Conservation (phyloP, 2,329 filamentous ascomycete genomes). For the Coniochaeta hoffmannii region DNA sequence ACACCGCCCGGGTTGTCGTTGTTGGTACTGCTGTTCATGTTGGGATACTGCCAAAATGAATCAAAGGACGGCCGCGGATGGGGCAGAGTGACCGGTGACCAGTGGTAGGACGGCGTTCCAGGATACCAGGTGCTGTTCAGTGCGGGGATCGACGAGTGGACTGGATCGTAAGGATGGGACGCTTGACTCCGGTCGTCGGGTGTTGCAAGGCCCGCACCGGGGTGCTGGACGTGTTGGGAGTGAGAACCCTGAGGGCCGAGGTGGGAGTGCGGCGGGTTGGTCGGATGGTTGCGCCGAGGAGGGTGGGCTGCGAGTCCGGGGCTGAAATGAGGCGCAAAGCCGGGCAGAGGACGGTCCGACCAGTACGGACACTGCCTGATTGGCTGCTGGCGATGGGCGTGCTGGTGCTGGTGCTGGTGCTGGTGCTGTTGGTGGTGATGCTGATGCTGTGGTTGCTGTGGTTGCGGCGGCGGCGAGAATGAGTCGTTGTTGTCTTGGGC, state of each 20-base stretch:
- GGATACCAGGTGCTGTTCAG: background rate
- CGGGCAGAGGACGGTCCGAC: background rate
- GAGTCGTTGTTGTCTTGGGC: constrained; percentile 6
- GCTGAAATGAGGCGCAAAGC: background rate
- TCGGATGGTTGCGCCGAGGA: background rate
- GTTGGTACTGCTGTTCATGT: no score
- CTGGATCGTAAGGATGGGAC: background rate
- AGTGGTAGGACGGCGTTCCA: background rate
- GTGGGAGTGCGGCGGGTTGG: background rate
- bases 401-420: constrained; percentile 4
- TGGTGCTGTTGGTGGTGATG: constrained; percentile 8
- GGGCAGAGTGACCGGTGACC: background rate
- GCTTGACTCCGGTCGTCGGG: background rate
- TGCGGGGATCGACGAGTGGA: background rate
- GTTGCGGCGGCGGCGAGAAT: constrained; percentile 7
- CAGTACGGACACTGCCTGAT: constrained; percentile 2
- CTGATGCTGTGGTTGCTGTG: constrained; percentile 4
- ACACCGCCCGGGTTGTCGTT: background rate
- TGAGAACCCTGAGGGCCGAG: background rate
- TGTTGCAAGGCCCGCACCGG: background rate
- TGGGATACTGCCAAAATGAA: background rate
- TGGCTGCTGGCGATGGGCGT: constrained; percentile 3
- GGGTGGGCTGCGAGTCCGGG: background rate
- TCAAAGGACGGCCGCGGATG: background rate
- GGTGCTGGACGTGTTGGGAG: background rate